A percentile compares a stretch with the other conserved stretches of the same genome.
phyloP scores from a whole-genome alignment of 2,329 filamentous ascomycete genomes.

The Aspergillus hiratsukae region DNA sequence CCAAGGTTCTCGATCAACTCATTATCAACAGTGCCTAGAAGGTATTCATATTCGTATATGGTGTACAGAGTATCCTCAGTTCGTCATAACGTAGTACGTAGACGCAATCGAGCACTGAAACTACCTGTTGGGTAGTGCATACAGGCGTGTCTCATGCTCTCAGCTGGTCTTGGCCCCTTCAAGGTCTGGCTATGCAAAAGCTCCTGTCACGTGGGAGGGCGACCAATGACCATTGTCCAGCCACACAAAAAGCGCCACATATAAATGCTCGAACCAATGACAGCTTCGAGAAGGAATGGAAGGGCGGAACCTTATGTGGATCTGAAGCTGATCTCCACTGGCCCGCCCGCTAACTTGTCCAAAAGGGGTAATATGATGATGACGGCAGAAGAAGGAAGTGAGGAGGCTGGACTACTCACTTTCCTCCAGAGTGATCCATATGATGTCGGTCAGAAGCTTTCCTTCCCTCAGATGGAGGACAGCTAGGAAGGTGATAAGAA shows the following conservation, averaged over 20 bases:
- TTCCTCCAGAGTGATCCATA: background rate
- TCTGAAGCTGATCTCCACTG: background rate
- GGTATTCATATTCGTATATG: background rate
- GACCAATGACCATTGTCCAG: background rate
- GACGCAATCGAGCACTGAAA: too few relatives aligned
- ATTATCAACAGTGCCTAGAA: background rate
- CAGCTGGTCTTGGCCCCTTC: background rate
- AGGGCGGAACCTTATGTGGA: background rate
- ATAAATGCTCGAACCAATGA: background rate
- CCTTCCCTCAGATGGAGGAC: background rate
- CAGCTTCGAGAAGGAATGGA: background rate
- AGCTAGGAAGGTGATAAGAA: background rate
- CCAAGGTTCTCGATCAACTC: background rate
- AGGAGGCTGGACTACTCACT: background rate
- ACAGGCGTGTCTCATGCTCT: background rate
- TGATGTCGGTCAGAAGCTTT: background rate
- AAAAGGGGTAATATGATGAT: background rate
- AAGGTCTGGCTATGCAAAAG: background rate
- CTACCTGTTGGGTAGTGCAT: background rate
- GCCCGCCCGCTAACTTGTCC: background rate
- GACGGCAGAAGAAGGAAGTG: background rate
- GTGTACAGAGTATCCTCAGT: too few relatives aligned
- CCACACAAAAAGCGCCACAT: constrained; percentile 1
- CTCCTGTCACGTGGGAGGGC: background rate
- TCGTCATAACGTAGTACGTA: too few relatives aligned